A percentile compares a stretch with the other conserved stretches of the same genome.
Conservation (phyloP, 2,329 filamentous ascomycete genomes). For the Aspergillus uvarum region DNA sequence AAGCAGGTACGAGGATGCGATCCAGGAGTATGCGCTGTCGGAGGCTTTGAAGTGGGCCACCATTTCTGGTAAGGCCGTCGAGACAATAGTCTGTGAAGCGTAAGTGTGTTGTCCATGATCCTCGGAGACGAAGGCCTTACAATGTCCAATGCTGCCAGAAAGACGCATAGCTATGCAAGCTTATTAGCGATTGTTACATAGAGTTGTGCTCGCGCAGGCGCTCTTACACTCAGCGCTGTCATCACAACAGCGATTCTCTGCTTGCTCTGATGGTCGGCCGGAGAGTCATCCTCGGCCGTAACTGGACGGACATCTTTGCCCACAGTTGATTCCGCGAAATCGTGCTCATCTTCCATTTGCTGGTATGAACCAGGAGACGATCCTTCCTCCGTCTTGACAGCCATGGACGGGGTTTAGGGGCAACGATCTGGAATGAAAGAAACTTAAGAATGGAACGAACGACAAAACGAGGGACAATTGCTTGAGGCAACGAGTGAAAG, state of each 20-base stretch:
- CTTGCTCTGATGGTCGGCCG: slow-evolving; percentile 1
- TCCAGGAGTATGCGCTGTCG: slow-evolving; percentile 39
- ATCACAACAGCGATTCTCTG: slow-evolving; percentile 1
- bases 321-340: background rate
- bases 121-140: background rate
- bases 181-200: background rate
- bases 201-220: background rate
- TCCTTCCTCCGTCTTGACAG: background rate
- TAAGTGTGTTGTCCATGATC: background rate
- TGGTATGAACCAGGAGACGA: background rate
- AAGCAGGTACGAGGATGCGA: slow-evolving; percentile 38
- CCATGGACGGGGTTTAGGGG: background rate
- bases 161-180: background rate
- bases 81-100: slow-evolving; percentile 26
- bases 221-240: background rate
- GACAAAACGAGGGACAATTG: background rate
- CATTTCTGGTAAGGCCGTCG: slow-evolving; percentile 40
- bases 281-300: background rate
- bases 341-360: background rate
- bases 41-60: slow-evolving; percentile 33
- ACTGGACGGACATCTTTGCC: background rate
- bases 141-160: slow-evolving; percentile 1
- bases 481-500: background rate
- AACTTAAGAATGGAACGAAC: background rate
- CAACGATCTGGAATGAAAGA: background rate